Percentiles rank a stretch among this genome's conserved stretches.
These are phyloP conservation scores for Termitomyces sp. DNA, from an alignment of 768 basidiomycete genomes.

Conservation along the genomic window DNA sequence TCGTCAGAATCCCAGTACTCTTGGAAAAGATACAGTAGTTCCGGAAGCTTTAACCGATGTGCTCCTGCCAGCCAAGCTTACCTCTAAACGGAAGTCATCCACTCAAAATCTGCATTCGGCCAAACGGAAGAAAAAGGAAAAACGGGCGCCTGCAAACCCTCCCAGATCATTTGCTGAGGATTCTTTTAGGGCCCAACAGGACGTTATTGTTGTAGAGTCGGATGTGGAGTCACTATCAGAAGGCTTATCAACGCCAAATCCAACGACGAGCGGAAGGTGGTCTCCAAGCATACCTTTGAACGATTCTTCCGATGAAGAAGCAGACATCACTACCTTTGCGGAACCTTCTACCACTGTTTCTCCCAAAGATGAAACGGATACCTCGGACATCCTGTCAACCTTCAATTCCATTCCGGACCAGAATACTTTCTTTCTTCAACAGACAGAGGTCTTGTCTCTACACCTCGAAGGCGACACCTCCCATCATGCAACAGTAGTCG, in stretches of 20 bases:
- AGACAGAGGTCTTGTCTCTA: slow-evolving; percentile 29
- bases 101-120: slow-evolving; percentile 13
- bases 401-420: slow-evolving; percentile 39
- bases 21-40: slow-evolving; percentile 10
- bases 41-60: slow-evolving; percentile 5
- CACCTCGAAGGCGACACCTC: slow-evolving; percentile 16
- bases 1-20: slow-evolving; percentile 8
- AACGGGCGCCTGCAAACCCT: slow-evolving; percentile 7
- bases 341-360: neutral
- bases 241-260: slow-evolving; percentile 11
- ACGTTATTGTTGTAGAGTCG: slow-evolving; percentile 31
- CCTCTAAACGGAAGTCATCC: slow-evolving; percentile 42
- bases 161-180: slow-evolving; percentile 29
- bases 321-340: slow-evolving; percentile 12
- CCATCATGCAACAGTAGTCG: slow-evolving; percentile 27
- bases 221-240: slow-evolving; percentile 24
- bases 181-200: slow-evolving; percentile 28
- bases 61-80: slow-evolving; percentile 16
- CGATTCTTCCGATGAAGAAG: slow-evolving; percentile 48
- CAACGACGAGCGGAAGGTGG: slow-evolving; percentile 32
- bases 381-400: slow-evolving; percentile 34
- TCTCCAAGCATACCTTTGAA: slow-evolving; percentile 50
- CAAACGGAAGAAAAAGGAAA: slow-evolving; percentile 21
- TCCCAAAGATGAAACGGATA: neutral
- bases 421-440: slow-evolving; percentile 41